Base-by-base conservation (phyloP, 352 stramenopile genomes). In the Pythium monospermum region DNA sequence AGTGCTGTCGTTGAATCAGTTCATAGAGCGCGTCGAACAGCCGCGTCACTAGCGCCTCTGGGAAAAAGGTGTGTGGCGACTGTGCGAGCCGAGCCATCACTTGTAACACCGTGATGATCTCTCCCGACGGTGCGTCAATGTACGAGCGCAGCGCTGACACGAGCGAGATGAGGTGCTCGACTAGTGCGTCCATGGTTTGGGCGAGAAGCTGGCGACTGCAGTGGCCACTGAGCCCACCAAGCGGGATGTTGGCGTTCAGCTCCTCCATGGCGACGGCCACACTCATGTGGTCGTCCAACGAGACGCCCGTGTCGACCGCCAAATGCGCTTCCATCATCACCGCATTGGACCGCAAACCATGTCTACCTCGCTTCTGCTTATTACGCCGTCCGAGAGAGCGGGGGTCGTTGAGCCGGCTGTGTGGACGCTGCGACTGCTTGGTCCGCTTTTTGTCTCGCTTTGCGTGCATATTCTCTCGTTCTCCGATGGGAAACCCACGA, bases 21-120 rank as follows among this genome's bases (percentile, higher is more conserved):
- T 83, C 76, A 21, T 83, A 62, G 0, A 84, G 49, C 3, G 64
- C 74, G 22, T 86, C 72, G 35, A 84, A 66, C 13, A 87, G 56
- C 0, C 63, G 57, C 3, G 59, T 51, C 1, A 61, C 27, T 43
- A 57, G 41, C n/a, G 52, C 38, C 10, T 46, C 16, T 1, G 44
- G 22, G 18, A 60, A 54, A 26, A 53, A 53, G 1, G 59, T 51
- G 30, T 61, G 53, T 1, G 41, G 52, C 6, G 51, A 58, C 25
- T 58, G 45, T 0, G 52, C 48, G 13, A 66, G 39, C n/a, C 59
- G 41, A 0, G 52, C 25, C 22, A 66, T 40, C 11, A 47, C 10
- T 31, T 66, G 59, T 1, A 66, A 47, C 30, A 52, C 52, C 8
- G 31, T 49, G 40, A 66, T 35, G 13, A 61, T 54, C 16, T 42